Base-by-base conservation (phyloP, 208 protist genomes). In the Crithidia brevicula region DNA sequence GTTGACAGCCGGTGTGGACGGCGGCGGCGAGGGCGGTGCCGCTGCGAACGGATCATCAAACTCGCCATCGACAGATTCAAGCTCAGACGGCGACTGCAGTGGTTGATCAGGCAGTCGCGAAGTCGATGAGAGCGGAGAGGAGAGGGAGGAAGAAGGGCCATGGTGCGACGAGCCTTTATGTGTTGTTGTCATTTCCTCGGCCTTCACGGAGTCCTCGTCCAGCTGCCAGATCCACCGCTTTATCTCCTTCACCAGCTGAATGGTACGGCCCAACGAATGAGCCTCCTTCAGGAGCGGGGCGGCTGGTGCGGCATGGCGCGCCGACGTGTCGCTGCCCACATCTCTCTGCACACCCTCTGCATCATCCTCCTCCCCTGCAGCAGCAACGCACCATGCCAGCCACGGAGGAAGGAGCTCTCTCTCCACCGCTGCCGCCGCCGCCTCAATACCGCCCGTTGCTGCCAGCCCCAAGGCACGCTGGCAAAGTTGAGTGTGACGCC, bases 221-320 rank as follows among this genome's bases (percentile, higher is more conserved):
- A 77, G 54, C 65, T 74, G 69, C 68, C 64, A 77, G 16, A 82
- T 27, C 70, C 76, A 82, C n/a, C 57, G 58, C 70, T 82, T 82
- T 27, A 82, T 52, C 54, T 74, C 46, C 66, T 82, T 77, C 9
- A 75, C 49, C 10, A 73, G 28, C 6, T 62, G 57, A 9, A 75
- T 27, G 42, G 20, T 49, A 9, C 60, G 45, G 8, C 64, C 63
- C 8, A 52, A 67, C 15, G 38, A 2, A n/a, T 50, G 30, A 11
- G 58, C 50, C 18, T 28, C 54, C 1, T 38, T 2, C 47, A 60
- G 18, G 45, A 34, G 54, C 15, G 63, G 8, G 9, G 45, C 28
- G 30, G 43, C 59, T 4, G 47, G 18, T 46, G 22, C 23, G 0
- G 5, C 51, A 31, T 28, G 2, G 53, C 25, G 9, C 22, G 34